Base-by-base conservation (phyloP, 2,329 filamentous ascomycete species). In the Sarocladium brachiariae region DNA sequence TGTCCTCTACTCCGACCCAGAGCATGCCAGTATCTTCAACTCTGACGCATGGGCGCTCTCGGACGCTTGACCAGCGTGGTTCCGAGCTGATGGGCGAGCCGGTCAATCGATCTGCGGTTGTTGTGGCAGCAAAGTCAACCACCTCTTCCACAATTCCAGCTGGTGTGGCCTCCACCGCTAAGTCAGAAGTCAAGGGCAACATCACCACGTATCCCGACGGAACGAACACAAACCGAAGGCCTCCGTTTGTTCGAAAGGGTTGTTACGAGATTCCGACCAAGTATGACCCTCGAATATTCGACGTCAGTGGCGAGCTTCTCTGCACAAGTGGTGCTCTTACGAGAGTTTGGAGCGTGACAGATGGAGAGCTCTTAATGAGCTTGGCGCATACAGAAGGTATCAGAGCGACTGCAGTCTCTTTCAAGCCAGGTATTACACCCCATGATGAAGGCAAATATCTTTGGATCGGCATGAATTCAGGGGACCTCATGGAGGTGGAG, bases 401-500 rank as follows among this genome's bases (percentile, higher is more conserved):
- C 55, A 95, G 87, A 63, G 86, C 88, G 7, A 85, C 89, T 2
- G 82, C 90, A 2, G 72, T 96, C 5, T 79, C 82, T 0, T 99
- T 99, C 69, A 95, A 95, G 63, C 90, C 92, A 2, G 86, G 85
- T 1, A 73, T 77, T 2, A 81, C 86, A 55, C 78, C 92, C 1
- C 81, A 89, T 52, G 83, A 91, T 43, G 92, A 97, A 66, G 92
- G 90, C 5, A 78, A 79, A 50, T 78, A 83, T 13, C 59, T 99
- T 21, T 99, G 93, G 93, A 80, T 97, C 27, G 93, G 93, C 7
- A 96, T 86, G 38, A 95, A 86, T 57, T 75, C 81, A 6, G 93
- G 93, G 45, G 93, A 99, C 55, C 74, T 99, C 34, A 81, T 91
- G 63, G 93, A 99, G 68, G 78, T 95, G 39, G 91, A 99, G 63